Conservation (phyloP, 257 asterid genomes). For the Salvia rosmarinus region DNA sequence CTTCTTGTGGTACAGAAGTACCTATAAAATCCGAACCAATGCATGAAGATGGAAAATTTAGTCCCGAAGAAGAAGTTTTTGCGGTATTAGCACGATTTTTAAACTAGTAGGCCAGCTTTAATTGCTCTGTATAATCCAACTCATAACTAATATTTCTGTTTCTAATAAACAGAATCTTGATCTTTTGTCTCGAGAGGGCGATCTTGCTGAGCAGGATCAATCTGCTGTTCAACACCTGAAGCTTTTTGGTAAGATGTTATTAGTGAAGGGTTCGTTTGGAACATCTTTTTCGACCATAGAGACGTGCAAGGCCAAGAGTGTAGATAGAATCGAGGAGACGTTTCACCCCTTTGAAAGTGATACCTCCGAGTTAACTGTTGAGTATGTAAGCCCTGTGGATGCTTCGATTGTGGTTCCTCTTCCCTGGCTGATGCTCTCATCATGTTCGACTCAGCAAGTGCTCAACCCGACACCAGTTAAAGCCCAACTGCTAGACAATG, state of each 20-base stretch:
- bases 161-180: constrained; percentile 52
- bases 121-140: neutral
- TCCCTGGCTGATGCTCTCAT: constrained; percentile 46
- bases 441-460: constrained; percentile 37
- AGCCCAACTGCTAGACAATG: constrained; percentile 30
- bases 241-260: constrained; percentile 79
- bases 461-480: no score
- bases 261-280: constrained; percentile 46
- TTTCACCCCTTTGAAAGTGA: constrained; percentile 36
- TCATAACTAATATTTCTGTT: constrained; percentile 16
- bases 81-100: constrained; percentile 45
- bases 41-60: constrained; percentile 44
- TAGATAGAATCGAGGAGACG: constrained; percentile 28
- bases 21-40: constrained; percentile 40
- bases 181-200: constrained; percentile 41
- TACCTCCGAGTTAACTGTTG: constrained; percentile 29
- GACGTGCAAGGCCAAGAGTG: constrained; percentile 37
- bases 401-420: constrained; percentile 20
- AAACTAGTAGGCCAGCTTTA: neutral
- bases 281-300: constrained; percentile 34
- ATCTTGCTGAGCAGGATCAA: constrained; percentile 47
- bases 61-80: constrained; percentile 43
- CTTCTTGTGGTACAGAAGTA: constrained; percentile 33
- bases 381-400: neutral
- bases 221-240: constrained; percentile 59